A percentile compares a stretch with the other conserved stretches of the same genome.
Evolutionary conservation across 139 green algal species (phyloP).

Genomic region (Closterium sp.): DNA sequence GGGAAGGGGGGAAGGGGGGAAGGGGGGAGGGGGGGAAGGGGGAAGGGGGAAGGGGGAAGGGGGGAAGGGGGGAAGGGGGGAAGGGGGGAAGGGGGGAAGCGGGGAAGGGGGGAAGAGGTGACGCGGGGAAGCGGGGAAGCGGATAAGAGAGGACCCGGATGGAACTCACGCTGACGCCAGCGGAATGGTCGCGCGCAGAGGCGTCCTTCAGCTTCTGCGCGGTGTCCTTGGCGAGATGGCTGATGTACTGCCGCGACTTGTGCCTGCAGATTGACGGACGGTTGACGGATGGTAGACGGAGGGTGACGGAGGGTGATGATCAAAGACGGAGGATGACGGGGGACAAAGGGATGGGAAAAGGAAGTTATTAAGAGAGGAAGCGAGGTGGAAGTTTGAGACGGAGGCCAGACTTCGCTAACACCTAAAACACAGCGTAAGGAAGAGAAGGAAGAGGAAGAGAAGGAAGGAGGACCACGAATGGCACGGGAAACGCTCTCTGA

Average conservation of each 20-base stretch:
- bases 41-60: too few species aligned
- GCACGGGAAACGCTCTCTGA: too few species aligned
- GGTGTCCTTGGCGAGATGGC: constrained; percentile 46
- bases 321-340: neutral
- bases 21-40: too few species aligned
- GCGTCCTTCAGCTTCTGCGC: constrained; percentile 41
- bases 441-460: neutral
- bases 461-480: constrained; percentile 2
- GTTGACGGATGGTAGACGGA: too few species aligned
- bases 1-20: neutral
- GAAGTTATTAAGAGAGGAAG: too few species aligned
- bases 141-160: neutral
- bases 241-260: constrained; percentile 48
- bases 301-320: too few species aligned
- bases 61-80: too few species aligned
- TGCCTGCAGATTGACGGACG: constrained; percentile 14
- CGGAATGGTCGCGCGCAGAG: neutral
- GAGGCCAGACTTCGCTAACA: too few species aligned
- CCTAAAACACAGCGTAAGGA: neutral
- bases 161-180: too few species aligned
- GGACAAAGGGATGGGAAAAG: neutral
- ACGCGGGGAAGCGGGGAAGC: neutral
- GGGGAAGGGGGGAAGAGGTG: too few species aligned
- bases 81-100: too few species aligned
- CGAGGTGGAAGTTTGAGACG: too few species aligned